Conservation (phyloP, 2,329 filamentous ascomycete genomes). For the Penicillium sp. region DNA sequence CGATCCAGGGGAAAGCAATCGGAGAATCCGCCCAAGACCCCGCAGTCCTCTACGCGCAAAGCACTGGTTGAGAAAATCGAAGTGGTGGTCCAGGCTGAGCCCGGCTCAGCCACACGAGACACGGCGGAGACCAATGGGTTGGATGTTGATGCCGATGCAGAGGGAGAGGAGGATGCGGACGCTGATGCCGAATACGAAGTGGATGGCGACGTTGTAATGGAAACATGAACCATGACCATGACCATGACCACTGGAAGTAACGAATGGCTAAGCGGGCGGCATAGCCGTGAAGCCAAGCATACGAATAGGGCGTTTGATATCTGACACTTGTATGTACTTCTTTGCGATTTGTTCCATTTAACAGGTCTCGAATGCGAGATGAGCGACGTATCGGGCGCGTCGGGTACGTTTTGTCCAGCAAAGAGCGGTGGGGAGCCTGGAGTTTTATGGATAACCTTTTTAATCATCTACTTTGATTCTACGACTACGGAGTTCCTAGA, state of each 20-base stretch:
- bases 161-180: slow-evolving; percentile 30
- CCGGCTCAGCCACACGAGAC: slow-evolving; percentile 12
- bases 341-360: neutral
- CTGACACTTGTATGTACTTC: neutral
- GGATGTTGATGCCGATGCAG: slow-evolving; percentile 16
- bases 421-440: neutral
- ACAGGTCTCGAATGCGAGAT: neutral
- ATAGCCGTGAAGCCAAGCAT: slow-evolving; percentile 18
- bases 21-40: slow-evolving; percentile 13
- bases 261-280: neutral
- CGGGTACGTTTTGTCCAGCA: neutral
- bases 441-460: neutral
- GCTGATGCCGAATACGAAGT: slow-evolving; percentile 26
- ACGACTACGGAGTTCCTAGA: neutral
- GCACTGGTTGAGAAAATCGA: slow-evolving; percentile 23
- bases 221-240: slow-evolving; percentile 22
- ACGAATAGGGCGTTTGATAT: slow-evolving; percentile 22
- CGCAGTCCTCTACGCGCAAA: slow-evolving; percentile 20
- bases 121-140: slow-evolving; percentile 20
- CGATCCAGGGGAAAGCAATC: slow-evolving; percentile 11
- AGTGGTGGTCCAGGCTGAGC: slow-evolving; percentile 28
- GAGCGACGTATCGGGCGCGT: neutral
- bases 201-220: slow-evolving; percentile 29
- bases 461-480: neutral
- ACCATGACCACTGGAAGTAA: neutral